A percentile compares a stretch with the other conserved stretches of the same genome.
phyloP scores from a whole-genome alignment of 148 eudicot genomes.

The Camellia lanceoleosa region DNA sequence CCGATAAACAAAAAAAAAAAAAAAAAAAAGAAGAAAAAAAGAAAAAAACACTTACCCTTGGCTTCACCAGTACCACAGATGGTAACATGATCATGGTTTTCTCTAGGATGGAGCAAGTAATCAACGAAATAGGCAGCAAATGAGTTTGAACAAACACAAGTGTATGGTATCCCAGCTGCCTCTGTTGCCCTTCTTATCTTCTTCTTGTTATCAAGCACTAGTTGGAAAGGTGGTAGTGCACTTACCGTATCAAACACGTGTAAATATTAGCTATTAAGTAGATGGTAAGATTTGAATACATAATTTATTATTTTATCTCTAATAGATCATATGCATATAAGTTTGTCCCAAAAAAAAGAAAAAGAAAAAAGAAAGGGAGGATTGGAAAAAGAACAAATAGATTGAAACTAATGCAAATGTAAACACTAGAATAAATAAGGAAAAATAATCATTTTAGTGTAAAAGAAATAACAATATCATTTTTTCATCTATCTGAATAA shows the following conservation, averaged over 20 bases:
- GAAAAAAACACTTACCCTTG: conserved; percentile 6
- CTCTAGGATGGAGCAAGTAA: conserved; percentile 19
- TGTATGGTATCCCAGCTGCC: conserved; percentile 23
- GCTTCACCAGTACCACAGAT: conserved; percentile 26
- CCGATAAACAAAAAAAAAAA: too few species aligned
- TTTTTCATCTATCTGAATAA: too few species aligned
- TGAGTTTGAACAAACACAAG: conserved; percentile 22
- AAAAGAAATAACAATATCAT: too few species aligned
- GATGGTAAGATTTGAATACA: too few species aligned
- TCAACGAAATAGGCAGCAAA: conserved; percentile 26
- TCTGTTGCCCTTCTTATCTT: conserved; percentile 25
- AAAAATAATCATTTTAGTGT: too few species aligned
- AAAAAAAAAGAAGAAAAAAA: neutral
- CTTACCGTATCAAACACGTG: conserved; percentile 16
- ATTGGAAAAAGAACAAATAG: too few species aligned
- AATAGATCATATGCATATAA: too few species aligned
- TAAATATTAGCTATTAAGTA: too few species aligned
- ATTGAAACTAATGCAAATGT: too few species aligned
- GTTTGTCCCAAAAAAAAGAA: neutral
- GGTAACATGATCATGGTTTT: neutral
- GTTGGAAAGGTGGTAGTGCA: conserved; percentile 24
- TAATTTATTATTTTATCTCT: too few species aligned
- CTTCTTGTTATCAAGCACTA: conserved; percentile 20
- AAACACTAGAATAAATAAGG: too few species aligned
- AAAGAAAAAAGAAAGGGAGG: neutral